phyloP scores from a whole-genome alignment of 768 basidiomycete genomes.

The Termitomyces sp. region DNA sequence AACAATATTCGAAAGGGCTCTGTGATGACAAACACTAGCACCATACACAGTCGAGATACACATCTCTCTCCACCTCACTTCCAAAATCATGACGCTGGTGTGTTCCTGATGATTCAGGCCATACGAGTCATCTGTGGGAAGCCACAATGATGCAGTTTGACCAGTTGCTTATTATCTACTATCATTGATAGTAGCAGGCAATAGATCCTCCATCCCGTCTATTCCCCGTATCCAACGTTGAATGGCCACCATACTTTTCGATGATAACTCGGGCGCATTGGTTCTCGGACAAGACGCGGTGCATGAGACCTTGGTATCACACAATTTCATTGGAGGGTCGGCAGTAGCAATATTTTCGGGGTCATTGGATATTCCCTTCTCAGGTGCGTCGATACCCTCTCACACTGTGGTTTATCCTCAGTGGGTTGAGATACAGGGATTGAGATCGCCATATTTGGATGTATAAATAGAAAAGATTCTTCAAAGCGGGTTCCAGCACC shows the following conservation, averaged over 20 bases:
- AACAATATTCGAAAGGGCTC: too few relatives aligned
- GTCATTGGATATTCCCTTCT: not conserved
- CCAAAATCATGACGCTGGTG: not conserved
- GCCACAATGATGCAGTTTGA: not conserved
- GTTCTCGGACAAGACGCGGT: not conserved
- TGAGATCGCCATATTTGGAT: not conserved
- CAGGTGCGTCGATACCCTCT: not conserved
- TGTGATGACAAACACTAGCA: not conserved
- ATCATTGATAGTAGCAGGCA: not conserved
- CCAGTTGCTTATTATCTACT: not conserved
- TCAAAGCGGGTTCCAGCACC: not conserved
- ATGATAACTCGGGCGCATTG: not conserved
- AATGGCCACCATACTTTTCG: constrained; percentile 4
- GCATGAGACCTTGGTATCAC: not conserved
- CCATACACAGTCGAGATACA: not conserved
- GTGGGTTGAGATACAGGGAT: not conserved
- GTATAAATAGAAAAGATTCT: not conserved
- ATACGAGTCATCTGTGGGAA: not conserved
- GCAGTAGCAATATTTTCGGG: not conserved
- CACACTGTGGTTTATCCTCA: not conserved
- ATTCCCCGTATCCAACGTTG: not conserved
- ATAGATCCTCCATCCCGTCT: not conserved
- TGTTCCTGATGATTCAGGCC: not conserved
- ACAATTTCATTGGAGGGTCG: not conserved
- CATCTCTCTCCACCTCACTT: not conserved